Evolutionary conservation across 306 rosid species (phyloP), one percentile per base, ranked within the genome.

Genomic region (Trichosanthes cucumerina): DNA sequence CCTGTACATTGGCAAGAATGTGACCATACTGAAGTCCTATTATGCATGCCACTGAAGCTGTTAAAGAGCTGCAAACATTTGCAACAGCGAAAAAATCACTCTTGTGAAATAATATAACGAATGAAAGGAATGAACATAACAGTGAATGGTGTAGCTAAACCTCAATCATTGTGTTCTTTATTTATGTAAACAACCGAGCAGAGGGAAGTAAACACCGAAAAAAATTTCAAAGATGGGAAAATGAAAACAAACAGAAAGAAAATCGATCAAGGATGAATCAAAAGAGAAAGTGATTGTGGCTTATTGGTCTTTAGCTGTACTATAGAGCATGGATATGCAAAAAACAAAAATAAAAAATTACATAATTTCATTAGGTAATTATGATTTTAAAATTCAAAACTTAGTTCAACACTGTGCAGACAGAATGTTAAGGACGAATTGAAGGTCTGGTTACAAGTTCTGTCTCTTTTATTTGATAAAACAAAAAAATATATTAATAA

Each of bases 11-110:
- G 72, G 91, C 90, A 79, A 94, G 96, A 85, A 92, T 76, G 31
- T 94, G 98, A 78, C 98, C 98, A 72, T 88, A 94, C 78, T 94
- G 98, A 79, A 94, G 97, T 81, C 98, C 98, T 85, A 94, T 82
- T 79, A 94, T 90, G 90, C 97, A 92, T 18, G 98, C 86, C 76
- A 89, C 96, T 50, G 97, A 89, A 31, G 98, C 94, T 52, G 96
- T 88, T 88, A 94, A 59, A 75, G 97, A 87, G 84, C 98, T 94
- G 89, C 47, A 76, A 78, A 78, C 80, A 77, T 58, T 36, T 59
- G 9, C 52, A 59, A 21, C 71, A 64, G 46, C 34, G 19, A 4
- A 60, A 64, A 64, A 64, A 16, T 34, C 14, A 34, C 46, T 18
- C 24, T 33, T 18, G 24, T 33, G 46, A 34, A 63, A 13, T 59